Percentiles rank a stretch among this genome's conserved stretches.
Conservation (phyloP, 2,329 filamentous ascomycete species). For the Endoconidiophora laricicola region DNA sequence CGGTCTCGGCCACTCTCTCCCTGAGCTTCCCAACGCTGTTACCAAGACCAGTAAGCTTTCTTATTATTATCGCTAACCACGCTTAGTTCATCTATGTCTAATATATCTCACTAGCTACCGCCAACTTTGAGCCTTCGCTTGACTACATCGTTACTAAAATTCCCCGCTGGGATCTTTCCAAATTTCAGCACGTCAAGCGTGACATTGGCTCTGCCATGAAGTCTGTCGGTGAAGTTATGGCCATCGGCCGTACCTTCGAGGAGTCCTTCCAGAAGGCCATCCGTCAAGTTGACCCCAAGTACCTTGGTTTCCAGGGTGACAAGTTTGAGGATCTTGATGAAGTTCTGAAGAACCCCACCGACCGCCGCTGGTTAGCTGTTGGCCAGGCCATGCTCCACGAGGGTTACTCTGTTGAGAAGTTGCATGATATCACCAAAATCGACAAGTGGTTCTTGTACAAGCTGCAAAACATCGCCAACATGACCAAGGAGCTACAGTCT, state of each 20-base stretch:
- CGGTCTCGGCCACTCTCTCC: constrained; percentile 83
- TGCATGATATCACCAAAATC: constrained; percentile 93
- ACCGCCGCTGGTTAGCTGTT: constrained; percentile 92
- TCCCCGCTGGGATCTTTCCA: constrained; percentile 92
- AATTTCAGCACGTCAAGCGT: constrained; percentile 97
- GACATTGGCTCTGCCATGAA: constrained; percentile 98
- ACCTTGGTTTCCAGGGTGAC: constrained; percentile 85
- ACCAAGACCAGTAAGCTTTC: constrained; percentile 58
- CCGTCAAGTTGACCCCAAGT: constrained; percentile 85
- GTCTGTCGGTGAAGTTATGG: constrained; percentile 98
- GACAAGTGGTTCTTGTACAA: constrained; percentile 99
- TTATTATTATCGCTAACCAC: neutral
- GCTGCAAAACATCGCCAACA: constrained; percentile 91
- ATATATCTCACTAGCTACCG: constrained; percentile 38
- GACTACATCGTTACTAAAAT: constrained; percentile 99
- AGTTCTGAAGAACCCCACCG: constrained; percentile 79
- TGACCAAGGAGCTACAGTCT: constrained; percentile 68
- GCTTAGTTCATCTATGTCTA: neutral
- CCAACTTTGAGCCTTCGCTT: constrained; percentile 93
- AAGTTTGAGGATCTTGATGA: constrained; percentile 87
- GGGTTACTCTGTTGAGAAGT: constrained; percentile 77
- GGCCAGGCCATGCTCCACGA: constrained; percentile 97
- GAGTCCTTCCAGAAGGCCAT: constrained; percentile 99
- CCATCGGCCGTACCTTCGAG: constrained; percentile 94
- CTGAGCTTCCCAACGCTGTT: constrained; percentile 91